Evolutionary conservation across 306 rosid genomes (phyloP).

Genomic region (Medicago ruthenica): DNA sequence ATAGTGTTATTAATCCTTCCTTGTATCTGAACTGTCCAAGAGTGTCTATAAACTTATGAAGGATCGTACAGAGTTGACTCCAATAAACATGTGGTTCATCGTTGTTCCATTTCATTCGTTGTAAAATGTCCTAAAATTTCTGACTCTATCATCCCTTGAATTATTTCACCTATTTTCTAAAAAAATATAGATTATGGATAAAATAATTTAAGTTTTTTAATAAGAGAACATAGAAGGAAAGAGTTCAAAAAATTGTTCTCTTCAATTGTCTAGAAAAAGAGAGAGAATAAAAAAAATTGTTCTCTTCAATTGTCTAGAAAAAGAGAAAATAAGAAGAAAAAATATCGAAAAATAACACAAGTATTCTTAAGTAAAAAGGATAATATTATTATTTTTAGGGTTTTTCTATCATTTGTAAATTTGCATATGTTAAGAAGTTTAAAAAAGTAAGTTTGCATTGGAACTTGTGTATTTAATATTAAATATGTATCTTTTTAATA

Average conservation of each 20-base stretch:
- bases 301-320: background rate
- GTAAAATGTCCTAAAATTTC: slow-evolving; percentile 34
- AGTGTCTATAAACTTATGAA: slow-evolving; percentile 41
- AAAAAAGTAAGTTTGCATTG: no score
- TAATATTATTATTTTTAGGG: no score
- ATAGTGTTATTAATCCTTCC: slow-evolving; percentile 40
- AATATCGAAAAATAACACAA: background rate
- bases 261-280: background rate
- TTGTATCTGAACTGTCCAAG: slow-evolving; percentile 11
- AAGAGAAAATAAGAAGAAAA: background rate
- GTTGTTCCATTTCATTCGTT: slow-evolving; percentile 33
- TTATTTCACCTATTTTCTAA: slow-evolving; percentile 10
- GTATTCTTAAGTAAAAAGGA: background rate
- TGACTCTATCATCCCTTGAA: slow-evolving; percentile 3
- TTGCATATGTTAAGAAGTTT: no score
- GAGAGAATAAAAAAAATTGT: background rate
- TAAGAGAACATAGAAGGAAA: background rate
- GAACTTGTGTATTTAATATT: no score
- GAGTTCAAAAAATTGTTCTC: background rate
- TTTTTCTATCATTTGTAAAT: no score
- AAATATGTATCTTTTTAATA: no score
- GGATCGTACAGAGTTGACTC: slow-evolving; percentile 44
- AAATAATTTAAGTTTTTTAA: background rate
- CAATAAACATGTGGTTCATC: slow-evolving; percentile 45
- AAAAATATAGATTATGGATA: slow-evolving; percentile 26